A percentile compares a stretch with the other conserved stretches of the same genome.
phyloP scores from a whole-genome alignment of 1,284 basidiomycete species.

The Apiotrichum akiyoshidainum region DNA sequence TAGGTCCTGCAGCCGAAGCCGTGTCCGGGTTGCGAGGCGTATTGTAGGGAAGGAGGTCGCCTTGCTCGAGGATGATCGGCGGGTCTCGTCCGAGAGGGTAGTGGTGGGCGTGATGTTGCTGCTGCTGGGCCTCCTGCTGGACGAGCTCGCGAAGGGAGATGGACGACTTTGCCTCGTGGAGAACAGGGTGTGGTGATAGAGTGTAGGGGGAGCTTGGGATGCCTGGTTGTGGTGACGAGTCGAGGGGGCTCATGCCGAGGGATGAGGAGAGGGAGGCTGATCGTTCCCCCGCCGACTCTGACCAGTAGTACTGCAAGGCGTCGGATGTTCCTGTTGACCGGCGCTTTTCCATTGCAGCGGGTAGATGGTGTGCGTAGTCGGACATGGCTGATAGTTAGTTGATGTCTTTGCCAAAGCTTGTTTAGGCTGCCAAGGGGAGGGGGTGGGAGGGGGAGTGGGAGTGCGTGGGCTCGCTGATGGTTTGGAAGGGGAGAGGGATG shows the following conservation, averaged over 20 bases:
- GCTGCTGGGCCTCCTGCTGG: slow-evolving; percentile 8
- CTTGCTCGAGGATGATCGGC: not conserved
- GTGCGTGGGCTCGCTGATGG: too few relatives aligned
- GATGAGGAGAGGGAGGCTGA: slow-evolving; percentile 37
- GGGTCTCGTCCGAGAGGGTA: not conserved
- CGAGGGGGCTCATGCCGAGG: slow-evolving; percentile 24
- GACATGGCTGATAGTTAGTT: slow-evolving; percentile 13
- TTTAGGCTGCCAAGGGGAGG: too few relatives aligned
- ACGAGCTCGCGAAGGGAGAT: slow-evolving; percentile 13
- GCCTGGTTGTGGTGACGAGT: slow-evolving; percentile 7
- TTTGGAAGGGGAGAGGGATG: too few relatives aligned
- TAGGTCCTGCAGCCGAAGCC: slow-evolving; percentile 4
- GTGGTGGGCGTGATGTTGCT: not conserved
- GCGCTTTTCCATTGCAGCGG: slow-evolving; percentile 14
- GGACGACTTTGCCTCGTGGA: slow-evolving; percentile 5
- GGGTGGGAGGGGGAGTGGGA: too few relatives aligned
- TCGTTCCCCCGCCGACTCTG: slow-evolving; percentile 39
- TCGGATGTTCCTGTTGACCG: slow-evolving; percentile 38
- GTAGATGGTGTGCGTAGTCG: slow-evolving; percentile 7
- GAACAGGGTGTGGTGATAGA: slow-evolving; percentile 13
- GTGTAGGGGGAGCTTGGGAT: slow-evolving; percentile 19
- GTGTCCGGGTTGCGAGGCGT: not conserved
- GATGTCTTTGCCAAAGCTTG: too few relatives aligned
- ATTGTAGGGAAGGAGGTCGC: not conserved
- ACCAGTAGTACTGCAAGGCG: slow-evolving; percentile 47